These are phyloP conservation scores for Aspergillus haitiensis DNA, from an alignment of 495 filamentous ascomycete species.

Conservation along the genomic window DNA sequence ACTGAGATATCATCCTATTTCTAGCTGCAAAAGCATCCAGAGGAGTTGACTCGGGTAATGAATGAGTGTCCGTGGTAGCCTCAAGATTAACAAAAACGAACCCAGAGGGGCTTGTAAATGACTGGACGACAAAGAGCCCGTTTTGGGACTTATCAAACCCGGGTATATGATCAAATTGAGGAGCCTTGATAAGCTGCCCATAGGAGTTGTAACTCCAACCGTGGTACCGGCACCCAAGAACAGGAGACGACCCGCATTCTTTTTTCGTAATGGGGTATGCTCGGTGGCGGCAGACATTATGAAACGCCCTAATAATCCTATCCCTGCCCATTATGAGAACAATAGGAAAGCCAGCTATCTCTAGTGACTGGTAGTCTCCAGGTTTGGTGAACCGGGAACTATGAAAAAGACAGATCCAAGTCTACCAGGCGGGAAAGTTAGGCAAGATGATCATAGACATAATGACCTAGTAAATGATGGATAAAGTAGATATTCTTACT, in stretches of 20 bases:
- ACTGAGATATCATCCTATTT: constrained; percentile 19
- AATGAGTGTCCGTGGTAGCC: constrained; percentile 19
- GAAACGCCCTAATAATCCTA: constrained; percentile 53
- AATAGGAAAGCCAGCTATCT: constrained; percentile 51
- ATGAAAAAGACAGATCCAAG: constrained; percentile 54
- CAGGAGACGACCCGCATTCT: constrained; percentile 48
- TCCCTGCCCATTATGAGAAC: constrained; percentile 52
- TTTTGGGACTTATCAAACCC: constrained; percentile 58
- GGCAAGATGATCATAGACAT: neutral
- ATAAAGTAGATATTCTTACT: constrained; percentile 22
- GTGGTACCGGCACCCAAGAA: constrained; percentile 61
- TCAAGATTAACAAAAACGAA: constrained; percentile 49
- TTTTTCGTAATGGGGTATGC: constrained; percentile 57
- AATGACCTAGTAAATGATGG: no score
- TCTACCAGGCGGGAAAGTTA: constrained; percentile 17
- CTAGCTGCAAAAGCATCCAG: constrained; percentile 19
- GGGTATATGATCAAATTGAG: constrained; percentile 54
- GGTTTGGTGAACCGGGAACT: constrained; percentile 43
- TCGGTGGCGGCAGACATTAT: constrained; percentile 61
- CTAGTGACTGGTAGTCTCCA: constrained; percentile 52
- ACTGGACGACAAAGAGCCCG: constrained; percentile 48
- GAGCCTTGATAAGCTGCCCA: constrained; percentile 59
- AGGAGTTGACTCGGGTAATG: constrained; percentile 15
- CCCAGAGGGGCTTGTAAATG: constrained; percentile 30
- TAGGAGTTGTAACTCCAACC: constrained; percentile 61